A percentile compares a stretch with the other conserved stretches of the same genome.
These are phyloP conservation scores for Dovyalis caffra DNA, from an alignment of 345 rosid species.

Conservation along the genomic window DNA sequence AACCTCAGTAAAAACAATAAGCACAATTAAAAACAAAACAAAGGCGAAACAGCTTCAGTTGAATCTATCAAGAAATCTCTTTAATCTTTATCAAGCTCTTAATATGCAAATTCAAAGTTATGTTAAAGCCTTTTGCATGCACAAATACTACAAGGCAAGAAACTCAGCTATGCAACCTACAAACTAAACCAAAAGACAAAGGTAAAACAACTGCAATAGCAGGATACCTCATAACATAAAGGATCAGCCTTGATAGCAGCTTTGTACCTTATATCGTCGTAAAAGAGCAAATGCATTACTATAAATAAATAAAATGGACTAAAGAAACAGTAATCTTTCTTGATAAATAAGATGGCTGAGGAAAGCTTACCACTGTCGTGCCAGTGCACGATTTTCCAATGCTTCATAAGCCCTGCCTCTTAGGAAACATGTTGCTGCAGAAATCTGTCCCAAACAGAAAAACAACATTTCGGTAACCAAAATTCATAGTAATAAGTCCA, in stretches of 20 bases:
- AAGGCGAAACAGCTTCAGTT: not conserved
- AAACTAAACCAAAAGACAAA: not conserved
- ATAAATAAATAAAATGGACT: not conserved
- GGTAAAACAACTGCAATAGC: not conserved
- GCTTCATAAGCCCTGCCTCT: conserved; percentile 96
- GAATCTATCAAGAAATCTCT: not conserved
- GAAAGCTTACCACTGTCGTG: conserved; percentile 73
- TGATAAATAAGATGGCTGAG: conserved; percentile 8
- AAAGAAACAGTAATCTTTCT: not conserved
- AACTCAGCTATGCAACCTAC: not conserved
- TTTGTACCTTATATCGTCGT: conserved; percentile 67
- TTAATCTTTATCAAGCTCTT: not conserved
- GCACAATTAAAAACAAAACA: not conserved
- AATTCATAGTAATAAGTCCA: not conserved
- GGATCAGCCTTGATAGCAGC: conserved; percentile 98
- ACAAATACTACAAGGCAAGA: conserved; percentile 10
- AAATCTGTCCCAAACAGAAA: conserved; percentile 45
- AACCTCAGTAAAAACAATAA: not conserved
- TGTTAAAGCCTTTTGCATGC: not conserved
- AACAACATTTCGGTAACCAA: not conserved
- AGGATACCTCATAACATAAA: conserved; percentile 85
- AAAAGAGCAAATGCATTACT: conserved; percentile 9
- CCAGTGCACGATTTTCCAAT: conserved; percentile 82
- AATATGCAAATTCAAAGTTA: not conserved
- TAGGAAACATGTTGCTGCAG: conserved; percentile 89